These are phyloP conservation scores for Candida peoriensis DNA, from an alignment of 805 yeast species.

Conservation along the genomic window DNA sequence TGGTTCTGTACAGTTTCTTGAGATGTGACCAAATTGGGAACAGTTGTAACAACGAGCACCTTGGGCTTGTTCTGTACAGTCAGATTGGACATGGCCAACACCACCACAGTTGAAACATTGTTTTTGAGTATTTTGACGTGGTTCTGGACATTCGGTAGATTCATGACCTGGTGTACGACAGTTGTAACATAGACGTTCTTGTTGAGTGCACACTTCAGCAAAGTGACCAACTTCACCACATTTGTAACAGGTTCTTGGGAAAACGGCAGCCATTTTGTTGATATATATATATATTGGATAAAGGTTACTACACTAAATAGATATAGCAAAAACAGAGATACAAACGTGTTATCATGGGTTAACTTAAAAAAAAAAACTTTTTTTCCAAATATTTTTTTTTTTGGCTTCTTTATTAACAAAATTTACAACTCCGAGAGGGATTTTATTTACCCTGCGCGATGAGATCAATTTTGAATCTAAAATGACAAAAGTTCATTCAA, in stretches of 20 bases:
- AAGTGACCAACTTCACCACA: slow-evolving; percentile 91
- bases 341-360: too few species aligned
- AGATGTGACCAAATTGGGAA: slow-evolving; percentile 73
- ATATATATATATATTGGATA: too few species aligned
- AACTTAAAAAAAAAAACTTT: too few species aligned
- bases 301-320: too few species aligned
- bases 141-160: slow-evolving; percentile 82
- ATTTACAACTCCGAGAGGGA: too few species aligned
- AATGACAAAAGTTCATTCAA: too few species aligned
- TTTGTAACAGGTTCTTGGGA: slow-evolving; percentile 81
- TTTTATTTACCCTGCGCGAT: too few species aligned
- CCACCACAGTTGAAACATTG: slow-evolving; percentile 94
- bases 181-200: slow-evolving; percentile 87
- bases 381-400: too few species aligned
- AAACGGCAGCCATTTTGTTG: slow-evolving; percentile 29
- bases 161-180: slow-evolving; percentile 89
- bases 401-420: too few species aligned
- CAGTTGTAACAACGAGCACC: slow-evolving; percentile 80
- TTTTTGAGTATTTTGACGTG: slow-evolving; percentile 78
- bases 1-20: slow-evolving; percentile 66
- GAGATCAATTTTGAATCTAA: too few species aligned
- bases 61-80: slow-evolving; percentile 55
- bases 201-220: slow-evolving; percentile 82
- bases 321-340: too few species aligned
- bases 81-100: slow-evolving; percentile 83